These are phyloP conservation scores for Ogataea zsoltii DNA, from an alignment of 805 yeast genomes.

Conservation along the genomic window DNA sequence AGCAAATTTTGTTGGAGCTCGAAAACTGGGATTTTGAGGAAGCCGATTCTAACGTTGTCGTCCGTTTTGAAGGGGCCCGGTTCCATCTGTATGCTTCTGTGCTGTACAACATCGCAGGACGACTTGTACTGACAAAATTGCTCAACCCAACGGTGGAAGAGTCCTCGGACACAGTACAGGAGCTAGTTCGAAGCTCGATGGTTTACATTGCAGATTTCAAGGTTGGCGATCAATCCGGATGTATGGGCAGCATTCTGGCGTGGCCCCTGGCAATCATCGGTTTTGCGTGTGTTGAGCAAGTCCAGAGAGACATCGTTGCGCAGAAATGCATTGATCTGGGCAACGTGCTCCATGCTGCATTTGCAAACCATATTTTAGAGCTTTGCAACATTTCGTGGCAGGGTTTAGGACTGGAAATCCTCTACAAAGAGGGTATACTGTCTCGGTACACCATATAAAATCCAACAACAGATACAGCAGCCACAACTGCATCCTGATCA, in stretches of 20 bases:
- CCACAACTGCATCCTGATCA: too few relatives aligned
- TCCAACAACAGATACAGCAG: too few relatives aligned
- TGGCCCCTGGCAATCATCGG: slow-evolving; percentile 10
- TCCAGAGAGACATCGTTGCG: background rate
- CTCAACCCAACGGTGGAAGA: slow-evolving; percentile 1
- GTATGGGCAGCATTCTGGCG: slow-evolving; percentile 8
- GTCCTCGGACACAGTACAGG: background rate
- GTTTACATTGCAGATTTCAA: background rate
- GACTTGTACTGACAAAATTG: slow-evolving; percentile 2
- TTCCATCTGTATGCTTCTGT: slow-evolving; percentile 5
- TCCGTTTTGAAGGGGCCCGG: slow-evolving; percentile 1
- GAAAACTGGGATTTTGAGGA: slow-evolving; percentile 1
- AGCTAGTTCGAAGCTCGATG: slow-evolving; percentile 4
- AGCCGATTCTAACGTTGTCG: background rate
- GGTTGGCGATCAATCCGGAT: slow-evolving; percentile 5
- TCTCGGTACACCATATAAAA: background rate
- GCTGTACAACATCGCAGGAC: slow-evolving; percentile 7
- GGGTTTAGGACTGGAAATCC: slow-evolving; percentile 1
- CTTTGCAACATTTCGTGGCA: slow-evolving; percentile 7
- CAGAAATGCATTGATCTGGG: slow-evolving; percentile 4
- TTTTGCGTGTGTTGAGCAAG: background rate
- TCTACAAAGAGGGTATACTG: slow-evolving; percentile 8
- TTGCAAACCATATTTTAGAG: slow-evolving; percentile 4
- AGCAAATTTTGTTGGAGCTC: background rate
- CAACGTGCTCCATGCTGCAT: slow-evolving; percentile 8